Evolutionary conservation across 2,329 filamentous ascomycete species (phyloP).

Genomic region (Colletotrichum siamense): DNA sequence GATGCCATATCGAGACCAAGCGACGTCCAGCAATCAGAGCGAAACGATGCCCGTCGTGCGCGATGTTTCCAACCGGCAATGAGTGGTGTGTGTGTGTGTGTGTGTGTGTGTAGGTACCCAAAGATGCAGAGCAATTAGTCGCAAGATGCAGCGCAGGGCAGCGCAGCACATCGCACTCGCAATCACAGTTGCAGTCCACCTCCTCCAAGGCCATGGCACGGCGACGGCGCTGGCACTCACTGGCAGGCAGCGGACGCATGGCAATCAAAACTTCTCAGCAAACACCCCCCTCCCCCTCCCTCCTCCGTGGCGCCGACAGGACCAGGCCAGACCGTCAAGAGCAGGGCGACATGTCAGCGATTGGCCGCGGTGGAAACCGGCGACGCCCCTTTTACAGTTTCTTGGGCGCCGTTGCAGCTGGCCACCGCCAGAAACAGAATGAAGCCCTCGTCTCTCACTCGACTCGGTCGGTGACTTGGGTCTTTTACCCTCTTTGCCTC

Average conservation of each 20-base stretch:
- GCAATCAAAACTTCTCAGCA: background rate
- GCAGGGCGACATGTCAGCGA: constrained; percentile 9
- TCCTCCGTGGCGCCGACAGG: background rate
- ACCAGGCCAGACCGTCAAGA: constrained; percentile 3
- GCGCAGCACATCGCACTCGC: background rate
- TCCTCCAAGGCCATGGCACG: background rate
- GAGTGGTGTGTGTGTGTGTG: background rate
- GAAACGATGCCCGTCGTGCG: background rate
- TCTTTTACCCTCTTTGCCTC: background rate
- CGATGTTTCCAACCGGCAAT: background rate
- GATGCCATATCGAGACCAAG: background rate
- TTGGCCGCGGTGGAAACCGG: constrained; percentile 4
- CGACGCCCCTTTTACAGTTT: constrained; percentile 1
- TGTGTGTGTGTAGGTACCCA: background rate
- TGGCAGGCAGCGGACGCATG: background rate
- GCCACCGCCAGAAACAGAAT: background rate
- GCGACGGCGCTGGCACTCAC: background rate
- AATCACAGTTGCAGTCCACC: background rate
- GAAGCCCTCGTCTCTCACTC: background rate
- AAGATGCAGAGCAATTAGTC: background rate
- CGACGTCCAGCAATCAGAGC: background rate
- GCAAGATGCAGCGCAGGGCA: background rate
- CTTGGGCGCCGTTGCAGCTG: constrained; percentile 16
- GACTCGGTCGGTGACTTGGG: background rate
- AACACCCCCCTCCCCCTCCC: background rate